Conservation (phyloP, 2,329 filamentous ascomycete species). For the Fusarium pseudograminearum region DNA sequence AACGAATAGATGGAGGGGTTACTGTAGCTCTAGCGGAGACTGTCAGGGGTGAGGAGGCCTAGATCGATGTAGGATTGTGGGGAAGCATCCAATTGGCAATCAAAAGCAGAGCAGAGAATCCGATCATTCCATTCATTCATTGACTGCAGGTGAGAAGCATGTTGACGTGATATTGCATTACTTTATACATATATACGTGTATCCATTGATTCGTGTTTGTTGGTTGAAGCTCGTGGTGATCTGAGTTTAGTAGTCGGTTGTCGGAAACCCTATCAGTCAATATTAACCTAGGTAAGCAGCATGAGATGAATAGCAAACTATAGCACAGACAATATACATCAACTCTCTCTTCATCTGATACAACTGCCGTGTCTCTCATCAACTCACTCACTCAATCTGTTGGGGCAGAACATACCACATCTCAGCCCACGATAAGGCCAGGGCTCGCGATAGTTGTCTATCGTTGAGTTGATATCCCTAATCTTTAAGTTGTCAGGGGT, state of each 20-base stretch:
- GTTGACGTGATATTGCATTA: constrained; percentile 20
- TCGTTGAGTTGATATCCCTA: constrained; percentile 3
- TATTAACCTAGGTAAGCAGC: not conserved
- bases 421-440: constrained; percentile 31
- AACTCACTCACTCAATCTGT: not conserved
- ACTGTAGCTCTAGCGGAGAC: constrained; percentile 10
- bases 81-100: constrained; percentile 13
- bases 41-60: constrained; percentile 10
- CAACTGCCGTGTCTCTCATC: constrained; percentile 2
- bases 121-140: constrained; percentile 16
- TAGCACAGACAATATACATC: not conserved
- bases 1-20: constrained; percentile 1
- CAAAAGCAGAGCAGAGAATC: constrained; percentile 15
- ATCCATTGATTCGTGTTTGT: not conserved
- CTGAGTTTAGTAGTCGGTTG: not conserved
- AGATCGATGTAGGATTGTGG: constrained; percentile 23
- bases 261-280: not conserved
- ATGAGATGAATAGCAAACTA: not conserved
- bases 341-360: constrained; percentile 18
- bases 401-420: constrained; percentile 36
- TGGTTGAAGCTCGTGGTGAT: not conserved
- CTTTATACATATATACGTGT: constrained; percentile 6
- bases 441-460: constrained; percentile 1
- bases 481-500: not conserved
- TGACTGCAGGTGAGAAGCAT: constrained; percentile 16